phyloP scores from a whole-genome alignment of 1,139 yeast species.

The Sugiyamaella paludigena region DNA sequence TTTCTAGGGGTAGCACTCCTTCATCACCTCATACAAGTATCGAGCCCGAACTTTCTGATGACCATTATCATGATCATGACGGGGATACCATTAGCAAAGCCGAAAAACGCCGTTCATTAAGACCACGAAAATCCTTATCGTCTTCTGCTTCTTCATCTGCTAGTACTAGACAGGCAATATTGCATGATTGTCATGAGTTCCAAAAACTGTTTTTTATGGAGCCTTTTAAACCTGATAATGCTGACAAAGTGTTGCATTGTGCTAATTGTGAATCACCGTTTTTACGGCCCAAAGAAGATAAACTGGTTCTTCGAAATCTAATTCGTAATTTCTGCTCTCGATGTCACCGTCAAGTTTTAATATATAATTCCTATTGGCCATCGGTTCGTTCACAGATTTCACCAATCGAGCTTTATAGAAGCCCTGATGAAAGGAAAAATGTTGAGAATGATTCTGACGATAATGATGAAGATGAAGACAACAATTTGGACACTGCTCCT shows the following conservation, averaged over 20 bases:
- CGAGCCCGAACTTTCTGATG: slow-evolving; percentile 22
- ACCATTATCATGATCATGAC: slow-evolving; percentile 17
- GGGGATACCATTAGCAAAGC: slow-evolving; percentile 6
- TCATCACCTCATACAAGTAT: slow-evolving; percentile 16
- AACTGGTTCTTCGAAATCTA: slow-evolving; percentile 16
- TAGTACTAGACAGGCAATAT: slow-evolving; percentile 1
- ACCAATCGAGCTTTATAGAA: slow-evolving; percentile 24
- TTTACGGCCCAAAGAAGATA: slow-evolving; percentile 21
- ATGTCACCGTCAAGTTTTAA: slow-evolving; percentile 34
- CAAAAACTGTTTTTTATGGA: slow-evolving; percentile 22
- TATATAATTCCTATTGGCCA: slow-evolving; percentile 36
- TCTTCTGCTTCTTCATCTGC: neutral
- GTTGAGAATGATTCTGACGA: slow-evolving; percentile 7
- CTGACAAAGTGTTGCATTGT: slow-evolving; percentile 21
- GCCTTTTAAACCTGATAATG: slow-evolving; percentile 24
- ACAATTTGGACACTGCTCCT: slow-evolving; percentile 2
- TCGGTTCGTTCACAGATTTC: slow-evolving; percentile 18
- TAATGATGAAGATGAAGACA: slow-evolving; percentile 11
- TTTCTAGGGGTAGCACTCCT: slow-evolving; percentile 10
- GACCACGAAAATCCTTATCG: slow-evolving; percentile 1
- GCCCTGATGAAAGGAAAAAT: slow-evolving; percentile 11
- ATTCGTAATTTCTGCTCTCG: slow-evolving; percentile 31
- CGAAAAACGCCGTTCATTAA: slow-evolving; percentile 5
- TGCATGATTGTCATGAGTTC: slow-evolving; percentile 8
- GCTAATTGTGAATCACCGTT: slow-evolving; percentile 30